Base-by-base conservation (phyloP, 805 yeast species). In the Pichia pseudocactophila region DNA sequence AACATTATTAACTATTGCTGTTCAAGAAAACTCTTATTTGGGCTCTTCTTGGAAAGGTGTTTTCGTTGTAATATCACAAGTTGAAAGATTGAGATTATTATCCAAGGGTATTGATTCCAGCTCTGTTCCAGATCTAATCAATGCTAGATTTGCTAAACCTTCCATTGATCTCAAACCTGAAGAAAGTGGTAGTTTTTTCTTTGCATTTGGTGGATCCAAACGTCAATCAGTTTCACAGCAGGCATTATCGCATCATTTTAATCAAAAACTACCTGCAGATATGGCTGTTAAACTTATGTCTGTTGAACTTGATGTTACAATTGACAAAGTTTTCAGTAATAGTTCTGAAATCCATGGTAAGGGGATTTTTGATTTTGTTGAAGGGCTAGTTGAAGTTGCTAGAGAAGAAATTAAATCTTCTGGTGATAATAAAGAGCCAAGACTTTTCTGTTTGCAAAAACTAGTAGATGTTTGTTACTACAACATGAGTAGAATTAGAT, bases 381-480 rank as follows among this genome's bases (percentile, higher is more conserved):
- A 73, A 42, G 95, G 97, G 0, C 69, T 92, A 47, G 78, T 95
- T 4, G 84, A 78, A 45, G 95, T 92, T 22, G 84, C 96, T 0
- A 67, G 77, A 34, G 97, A 89, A 55, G 99, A 92, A 61, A 87
- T 92, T 47, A 88, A 84, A 48, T 82, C 94, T 0, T 82, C 95
- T 1, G 89, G 88, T 7, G 78, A 78, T 55, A 80, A 89, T 35
- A 69, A 73, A 7, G 78, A 85, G 47, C 98, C 97, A 31, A 72
- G 98, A 59, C 81, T 87, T 64, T 94, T 86, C 58, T 85, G 97
- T 0, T 66, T 92, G 49, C 97, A 88, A 57, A 92, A 92, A 58
- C 84, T 92, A 71, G 95, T 92, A 40, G 98, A 94, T 63, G 95
- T 92, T 34, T 90, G 97, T 63, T 90, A 92, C 62, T 92, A 94